Evolutionary conservation across 495 filamentous ascomycete species (phyloP), one percentile per base, ranked within the genome.

Genomic region (Xylaria bambusicola): DNA sequence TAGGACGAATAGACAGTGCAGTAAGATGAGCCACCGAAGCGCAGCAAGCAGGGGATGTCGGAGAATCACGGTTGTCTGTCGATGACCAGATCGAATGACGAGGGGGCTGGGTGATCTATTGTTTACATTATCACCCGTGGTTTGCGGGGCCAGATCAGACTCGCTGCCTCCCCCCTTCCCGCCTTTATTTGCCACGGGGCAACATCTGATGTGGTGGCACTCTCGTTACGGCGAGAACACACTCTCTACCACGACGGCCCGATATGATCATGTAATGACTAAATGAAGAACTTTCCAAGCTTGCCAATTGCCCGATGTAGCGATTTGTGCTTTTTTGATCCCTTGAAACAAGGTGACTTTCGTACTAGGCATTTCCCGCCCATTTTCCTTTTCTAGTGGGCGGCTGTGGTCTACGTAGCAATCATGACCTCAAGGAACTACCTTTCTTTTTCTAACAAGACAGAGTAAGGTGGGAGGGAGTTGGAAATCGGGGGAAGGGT

Each of bases 141-240:
- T 38, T 49, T 57, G 23, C 45, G 35, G 45, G 21, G 54, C 35
- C 40, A 15, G 44, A 31, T 31, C 33, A 7, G n/a, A 20, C 31
- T 6, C 17, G 2, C 31, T 33, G 13, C 21, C 13, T 33, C 7
- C n/a, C 24, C n/a, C 21, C 20, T 45, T 24, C 13, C n/a, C n/a
- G 36, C 23, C 42, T 21, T 20, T 20, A 3, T 51, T 15, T 41
- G 3, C 24, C 38, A 38, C 44, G 13, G n/a, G 23, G 44, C 26
- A 38, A 18, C 52, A 54, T 38, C 23, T 15, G 31, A 18, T 15
- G n/a, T 33, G 15, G 23, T n/a, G 24, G 29, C 26, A 18, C 50
- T 12, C 26, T 54, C 52, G 24, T 21, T 41, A 44, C 23, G 13
- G 33, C 17, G 26, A 54, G 17, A 26, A 44, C 17, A 33, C 9